phyloP scores from a whole-genome alignment of 129 eudicot genomes.

The Erigeron canadensis region DNA sequence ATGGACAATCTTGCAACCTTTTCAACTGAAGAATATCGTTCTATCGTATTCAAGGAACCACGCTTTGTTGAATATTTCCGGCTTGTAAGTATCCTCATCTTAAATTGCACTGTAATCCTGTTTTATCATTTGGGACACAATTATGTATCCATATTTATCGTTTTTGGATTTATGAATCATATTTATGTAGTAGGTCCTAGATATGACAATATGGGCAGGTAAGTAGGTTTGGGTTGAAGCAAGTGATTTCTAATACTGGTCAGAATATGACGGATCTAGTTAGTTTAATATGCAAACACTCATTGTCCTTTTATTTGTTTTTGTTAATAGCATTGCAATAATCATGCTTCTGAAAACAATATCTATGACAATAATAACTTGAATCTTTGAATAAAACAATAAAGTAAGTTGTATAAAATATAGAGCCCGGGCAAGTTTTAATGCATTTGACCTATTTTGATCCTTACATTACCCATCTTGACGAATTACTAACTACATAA shows the following conservation, averaged over 20 bases:
- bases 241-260: background rate
- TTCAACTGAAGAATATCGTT: conserved; percentile 83
- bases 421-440: background rate
- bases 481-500: background rate
- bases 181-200: background rate
- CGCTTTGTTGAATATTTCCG: conserved; percentile 98
- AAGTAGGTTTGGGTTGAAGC: conserved; percentile 8
- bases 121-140: background rate
- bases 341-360: background rate
- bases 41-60: conserved; percentile 86
- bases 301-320: background rate
- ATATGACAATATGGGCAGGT: conserved; percentile 7
- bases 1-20: conserved; percentile 74
- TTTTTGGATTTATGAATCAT: background rate
- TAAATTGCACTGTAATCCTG: too few species aligned
- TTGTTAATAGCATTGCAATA: background rate
- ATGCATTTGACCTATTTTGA: background rate
- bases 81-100: conserved; percentile 52
- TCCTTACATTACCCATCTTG: background rate
- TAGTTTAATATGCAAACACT: background rate
- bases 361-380: background rate
- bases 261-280: background rate
- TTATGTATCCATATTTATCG: background rate
- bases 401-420: background rate
- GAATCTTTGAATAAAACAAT: background rate